Conservation (phyloP, 352 stramenopile genomes). For the Pythium plurisporium region DNA sequence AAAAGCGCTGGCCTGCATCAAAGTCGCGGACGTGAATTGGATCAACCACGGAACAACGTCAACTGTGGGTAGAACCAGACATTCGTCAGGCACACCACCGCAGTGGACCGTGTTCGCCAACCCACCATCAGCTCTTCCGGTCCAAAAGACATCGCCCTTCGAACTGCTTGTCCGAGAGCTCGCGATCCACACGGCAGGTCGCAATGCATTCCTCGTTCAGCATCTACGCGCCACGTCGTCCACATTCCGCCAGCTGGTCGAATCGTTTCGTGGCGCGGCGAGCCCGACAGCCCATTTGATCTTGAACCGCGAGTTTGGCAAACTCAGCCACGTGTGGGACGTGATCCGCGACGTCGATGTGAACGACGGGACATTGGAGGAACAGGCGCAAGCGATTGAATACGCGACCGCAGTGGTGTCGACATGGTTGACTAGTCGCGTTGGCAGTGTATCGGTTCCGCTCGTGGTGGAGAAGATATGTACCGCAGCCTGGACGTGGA, state of each 20-base stretch:
- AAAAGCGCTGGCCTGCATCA: constrained; percentile 33
- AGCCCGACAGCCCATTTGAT: constrained; percentile 18
- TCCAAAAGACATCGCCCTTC: constrained; percentile 27
- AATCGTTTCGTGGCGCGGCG: background rate
- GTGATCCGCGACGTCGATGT: constrained; percentile 32
- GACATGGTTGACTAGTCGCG: constrained; percentile 11
- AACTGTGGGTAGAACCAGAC: background rate
- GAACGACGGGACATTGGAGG: constrained; percentile 32
- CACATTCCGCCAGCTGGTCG: constrained; percentile 26
- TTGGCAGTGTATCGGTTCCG: background rate
- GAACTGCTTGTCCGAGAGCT: constrained; percentile 30
- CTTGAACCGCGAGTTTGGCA: constrained; percentile 24
- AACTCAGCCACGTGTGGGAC: constrained; percentile 28
- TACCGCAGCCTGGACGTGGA: constrained; percentile 8
- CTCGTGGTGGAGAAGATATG: constrained; percentile 2
- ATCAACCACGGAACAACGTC: constrained; percentile 21
- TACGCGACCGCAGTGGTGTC: constrained; percentile 27
- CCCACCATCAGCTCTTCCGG: background rate
- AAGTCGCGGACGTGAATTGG: constrained; percentile 29
- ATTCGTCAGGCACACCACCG: background rate
- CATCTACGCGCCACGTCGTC: constrained; percentile 20
- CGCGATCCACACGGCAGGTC: constrained; percentile 8
- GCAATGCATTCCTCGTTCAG: constrained; percentile 21
- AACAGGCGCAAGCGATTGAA: constrained; percentile 28
- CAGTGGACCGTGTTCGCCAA: constrained; percentile 12